A percentile compares a stretch with the other conserved stretches of the same genome.
Conservation (phyloP, 1,284 basidiomycete species). For the Heterobasidion annosum region DNA sequence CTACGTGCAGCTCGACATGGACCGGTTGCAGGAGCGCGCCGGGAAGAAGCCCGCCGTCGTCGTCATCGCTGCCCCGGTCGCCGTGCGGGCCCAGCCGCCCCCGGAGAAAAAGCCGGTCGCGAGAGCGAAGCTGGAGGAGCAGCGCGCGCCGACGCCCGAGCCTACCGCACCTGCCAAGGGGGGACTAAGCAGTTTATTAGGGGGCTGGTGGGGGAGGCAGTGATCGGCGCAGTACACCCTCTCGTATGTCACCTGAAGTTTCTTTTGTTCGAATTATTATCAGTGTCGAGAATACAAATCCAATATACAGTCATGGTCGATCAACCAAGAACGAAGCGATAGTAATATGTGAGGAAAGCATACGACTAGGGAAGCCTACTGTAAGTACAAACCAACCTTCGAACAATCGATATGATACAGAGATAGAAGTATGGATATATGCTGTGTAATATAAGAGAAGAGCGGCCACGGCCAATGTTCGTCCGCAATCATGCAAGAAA, state of each 20-base stretch:
- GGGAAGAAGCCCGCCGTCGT: constrained; percentile 37
- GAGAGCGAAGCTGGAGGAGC: constrained; percentile 27
- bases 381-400: too few relatives aligned
- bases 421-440: too few relatives aligned
- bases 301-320: too few relatives aligned
- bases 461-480: neutral
- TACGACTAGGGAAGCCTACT: too few relatives aligned
- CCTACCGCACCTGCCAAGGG: constrained; percentile 20
- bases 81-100: constrained; percentile 11
- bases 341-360: too few relatives aligned
- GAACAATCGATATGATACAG: too few relatives aligned
- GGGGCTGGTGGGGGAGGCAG: constrained; percentile 44
- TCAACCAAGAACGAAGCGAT: too few relatives aligned
- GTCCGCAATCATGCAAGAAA: neutral
- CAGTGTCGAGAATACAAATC: too few relatives aligned
- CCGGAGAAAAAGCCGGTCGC: constrained; percentile 18
- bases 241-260: constrained; percentile 12
- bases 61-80: constrained; percentile 11
- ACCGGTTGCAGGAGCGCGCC: constrained; percentile 59
- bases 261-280: too few relatives aligned
- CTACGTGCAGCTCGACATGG: constrained; percentile 81
- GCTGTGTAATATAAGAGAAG: too few relatives aligned
- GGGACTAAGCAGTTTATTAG: constrained; percentile 34
- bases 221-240: constrained; percentile 32
- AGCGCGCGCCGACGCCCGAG: constrained; percentile 30